Conservation (phyloP, 1,284 basidiomycete species). For the Rhodotorula sp. region DNA sequence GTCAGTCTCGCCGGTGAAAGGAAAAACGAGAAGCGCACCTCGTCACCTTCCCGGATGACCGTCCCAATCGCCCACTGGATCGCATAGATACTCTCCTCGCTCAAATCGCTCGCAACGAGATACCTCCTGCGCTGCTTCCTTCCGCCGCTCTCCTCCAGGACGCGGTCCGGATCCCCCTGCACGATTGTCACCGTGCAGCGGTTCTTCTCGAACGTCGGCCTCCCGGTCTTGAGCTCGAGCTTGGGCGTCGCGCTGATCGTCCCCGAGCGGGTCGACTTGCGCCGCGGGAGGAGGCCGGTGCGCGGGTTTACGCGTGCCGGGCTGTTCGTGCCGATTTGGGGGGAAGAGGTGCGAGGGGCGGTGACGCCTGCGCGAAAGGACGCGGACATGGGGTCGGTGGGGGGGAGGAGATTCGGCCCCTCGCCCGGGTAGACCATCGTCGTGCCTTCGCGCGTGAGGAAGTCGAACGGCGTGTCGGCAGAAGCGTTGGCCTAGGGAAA, state of each 20-base stretch:
- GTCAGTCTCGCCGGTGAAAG: background rate
- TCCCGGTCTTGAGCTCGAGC: conserved; percentile 43
- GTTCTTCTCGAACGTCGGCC: conserved; percentile 85
- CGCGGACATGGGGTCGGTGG: conserved; percentile 54
- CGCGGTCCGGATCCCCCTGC: conserved; percentile 63
- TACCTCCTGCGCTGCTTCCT: conserved; percentile 70
- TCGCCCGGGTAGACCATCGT: conserved; percentile 71
- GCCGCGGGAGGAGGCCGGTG: conserved; percentile 22
- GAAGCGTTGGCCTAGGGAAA: conserved; percentile 29
- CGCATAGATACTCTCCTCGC: conserved; percentile 86
- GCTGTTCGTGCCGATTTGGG: background rate
- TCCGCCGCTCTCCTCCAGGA: conserved; percentile 56
- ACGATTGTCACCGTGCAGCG: conserved; percentile 86
- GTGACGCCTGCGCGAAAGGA: conserved; percentile 50
- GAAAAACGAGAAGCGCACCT: conserved; percentile 59
- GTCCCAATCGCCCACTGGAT: conserved; percentile 84
- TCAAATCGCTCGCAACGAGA: conserved; percentile 89
- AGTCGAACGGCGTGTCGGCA: conserved; percentile 36
- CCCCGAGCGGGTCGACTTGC: conserved; percentile 24
- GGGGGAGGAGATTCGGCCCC: conserved; percentile 79
- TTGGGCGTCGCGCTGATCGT: background rate
- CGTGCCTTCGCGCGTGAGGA: conserved; percentile 32
- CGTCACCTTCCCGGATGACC: conserved; percentile 90
- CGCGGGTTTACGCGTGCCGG: conserved; percentile 19
- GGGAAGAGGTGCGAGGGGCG: conserved; percentile 55